Evolutionary conservation across 768 basidiomycete genomes (phyloP).

Genomic region (Macrocybe gigantea): DNA sequence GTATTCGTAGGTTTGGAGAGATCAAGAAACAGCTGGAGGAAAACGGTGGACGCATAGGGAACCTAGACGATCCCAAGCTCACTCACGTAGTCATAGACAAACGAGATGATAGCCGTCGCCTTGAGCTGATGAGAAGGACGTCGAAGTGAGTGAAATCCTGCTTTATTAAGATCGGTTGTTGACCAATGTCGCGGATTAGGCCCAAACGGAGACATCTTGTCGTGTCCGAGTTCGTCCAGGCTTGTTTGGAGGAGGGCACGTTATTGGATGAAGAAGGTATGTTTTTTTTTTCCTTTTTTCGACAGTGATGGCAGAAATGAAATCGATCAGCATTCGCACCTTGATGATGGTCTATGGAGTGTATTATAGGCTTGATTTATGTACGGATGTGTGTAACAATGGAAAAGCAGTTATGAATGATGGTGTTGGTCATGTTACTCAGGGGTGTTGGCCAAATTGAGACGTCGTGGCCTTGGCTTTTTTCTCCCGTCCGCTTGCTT

Average conservation of each 20-base stretch:
- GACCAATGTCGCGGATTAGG: constrained; percentile 32
- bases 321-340: constrained; percentile 19
- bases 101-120: constrained; percentile 68
- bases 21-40: constrained; percentile 46
- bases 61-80: constrained; percentile 68
- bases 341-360: not conserved
- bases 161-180: not conserved
- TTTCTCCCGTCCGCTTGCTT: too few relatives aligned
- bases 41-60: constrained; percentile 71
- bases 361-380: too few relatives aligned
- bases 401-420: too few relatives aligned
- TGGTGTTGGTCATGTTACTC: too few relatives aligned
- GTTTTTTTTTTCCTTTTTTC: constrained; percentile 12
- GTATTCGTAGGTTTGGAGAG: constrained; percentile 44
- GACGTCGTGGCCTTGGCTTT: too few relatives aligned
- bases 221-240: constrained; percentile 69
- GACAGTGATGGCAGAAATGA: too few relatives aligned
- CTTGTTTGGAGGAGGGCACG: constrained; percentile 79
- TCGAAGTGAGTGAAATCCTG: constrained; percentile 46
- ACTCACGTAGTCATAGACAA: constrained; percentile 87
- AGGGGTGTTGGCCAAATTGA: too few relatives aligned
- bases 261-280: constrained; percentile 82
- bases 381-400: too few relatives aligned
- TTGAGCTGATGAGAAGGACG: constrained; percentile 65
- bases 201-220: constrained; percentile 79